Evolutionary conservation across 805 yeast genomes (phyloP).

Genomic region (Lachancea waltii): DNA sequence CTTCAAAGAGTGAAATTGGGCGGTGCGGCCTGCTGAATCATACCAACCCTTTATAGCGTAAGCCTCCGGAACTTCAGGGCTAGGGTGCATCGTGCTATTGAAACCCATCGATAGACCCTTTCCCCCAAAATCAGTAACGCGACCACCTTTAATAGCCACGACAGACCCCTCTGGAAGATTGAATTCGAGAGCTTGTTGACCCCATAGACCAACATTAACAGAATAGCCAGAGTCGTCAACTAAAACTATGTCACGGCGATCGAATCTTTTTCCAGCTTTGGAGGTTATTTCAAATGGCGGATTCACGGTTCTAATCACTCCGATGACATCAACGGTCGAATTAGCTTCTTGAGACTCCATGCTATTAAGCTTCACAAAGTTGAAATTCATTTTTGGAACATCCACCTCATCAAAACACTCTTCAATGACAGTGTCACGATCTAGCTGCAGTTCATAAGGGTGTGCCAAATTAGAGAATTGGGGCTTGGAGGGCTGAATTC

Average conservation of each 20-base stretch:
- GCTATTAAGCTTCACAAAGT: constrained; percentile 62
- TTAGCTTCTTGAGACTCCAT: constrained; percentile 65
- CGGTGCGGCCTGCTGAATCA: constrained; percentile 65
- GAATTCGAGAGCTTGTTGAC: constrained; percentile 76
- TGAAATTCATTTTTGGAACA: constrained; percentile 76
- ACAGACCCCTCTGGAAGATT: constrained; percentile 68
- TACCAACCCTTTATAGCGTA: constrained; percentile 91
- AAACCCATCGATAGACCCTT: constrained; percentile 75
- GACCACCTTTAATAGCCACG: constrained; percentile 87
- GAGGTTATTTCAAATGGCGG: constrained; percentile 76
- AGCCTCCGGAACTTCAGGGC: constrained; percentile 88
- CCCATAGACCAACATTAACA: constrained; percentile 84
- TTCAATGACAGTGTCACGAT: constrained; percentile 68
- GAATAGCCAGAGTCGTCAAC: constrained; percentile 81
- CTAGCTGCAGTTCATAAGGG: constrained; percentile 81
- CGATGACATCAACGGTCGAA: constrained; percentile 77
- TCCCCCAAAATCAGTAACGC: constrained; percentile 84
- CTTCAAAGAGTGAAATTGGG: constrained; percentile 56
- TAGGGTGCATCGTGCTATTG: constrained; percentile 64
- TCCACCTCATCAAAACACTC: constrained; percentile 53
- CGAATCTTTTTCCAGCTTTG: constrained; percentile 85
- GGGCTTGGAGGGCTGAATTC: constrained; percentile 77
- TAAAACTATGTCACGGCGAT: constrained; percentile 79
- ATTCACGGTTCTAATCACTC: constrained; percentile 71
- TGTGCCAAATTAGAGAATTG: constrained; percentile 78